Evolutionary conservation across 2,329 filamentous ascomycete genomes (phyloP).

Genomic region (Fusarium palustre): DNA sequence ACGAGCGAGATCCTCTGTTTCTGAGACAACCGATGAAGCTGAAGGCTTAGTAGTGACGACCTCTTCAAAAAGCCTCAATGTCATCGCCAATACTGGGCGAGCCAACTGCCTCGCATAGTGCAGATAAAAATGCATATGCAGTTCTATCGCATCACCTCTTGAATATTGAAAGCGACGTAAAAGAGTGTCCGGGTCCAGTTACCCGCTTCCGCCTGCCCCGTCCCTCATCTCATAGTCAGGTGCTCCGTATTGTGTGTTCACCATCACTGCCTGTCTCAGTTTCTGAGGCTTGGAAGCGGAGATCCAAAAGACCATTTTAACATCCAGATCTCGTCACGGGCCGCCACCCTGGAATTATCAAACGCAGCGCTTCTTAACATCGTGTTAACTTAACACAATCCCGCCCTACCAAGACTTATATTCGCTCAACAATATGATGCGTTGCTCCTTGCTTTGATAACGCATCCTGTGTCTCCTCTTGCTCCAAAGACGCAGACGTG

Average conservation of each 20-base stretch:
- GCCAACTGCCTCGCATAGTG: background rate
- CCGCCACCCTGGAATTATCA: slow-evolving; percentile 31
- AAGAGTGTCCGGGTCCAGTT: slow-evolving; percentile 7
- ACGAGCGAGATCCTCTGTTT: background rate
- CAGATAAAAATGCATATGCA: background rate
- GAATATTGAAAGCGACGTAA: slow-evolving; percentile 8
- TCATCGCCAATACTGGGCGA: background rate
- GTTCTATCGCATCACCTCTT: slow-evolving; percentile 10
- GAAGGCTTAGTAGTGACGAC: background rate
- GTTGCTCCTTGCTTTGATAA: slow-evolving; percentile 17
- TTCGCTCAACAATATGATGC: slow-evolving; percentile 19
- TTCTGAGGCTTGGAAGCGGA: slow-evolving; percentile 8
- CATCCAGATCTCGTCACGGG: slow-evolving; percentile 25
- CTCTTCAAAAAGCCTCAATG: slow-evolving; percentile 1
- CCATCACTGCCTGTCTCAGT: slow-evolving; percentile 19
- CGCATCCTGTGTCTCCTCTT: slow-evolving; percentile 29
- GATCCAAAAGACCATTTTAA: slow-evolving; percentile 4
- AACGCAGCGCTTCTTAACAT: slow-evolving; percentile 37
- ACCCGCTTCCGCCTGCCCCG: slow-evolving; percentile 22
- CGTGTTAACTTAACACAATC: slow-evolving; percentile 23
- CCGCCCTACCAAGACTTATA: slow-evolving; percentile 2
- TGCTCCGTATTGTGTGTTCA: slow-evolving; percentile 17
- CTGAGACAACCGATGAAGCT: background rate
- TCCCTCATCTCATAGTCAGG: slow-evolving; percentile 10
- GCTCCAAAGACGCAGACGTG: background rate